Percentiles rank a stretch among this genome's conserved stretches.
These are phyloP conservation scores for Rhamnella rubrinervis DNA, from an alignment of 331 rosid species.

Conservation along the genomic window DNA sequence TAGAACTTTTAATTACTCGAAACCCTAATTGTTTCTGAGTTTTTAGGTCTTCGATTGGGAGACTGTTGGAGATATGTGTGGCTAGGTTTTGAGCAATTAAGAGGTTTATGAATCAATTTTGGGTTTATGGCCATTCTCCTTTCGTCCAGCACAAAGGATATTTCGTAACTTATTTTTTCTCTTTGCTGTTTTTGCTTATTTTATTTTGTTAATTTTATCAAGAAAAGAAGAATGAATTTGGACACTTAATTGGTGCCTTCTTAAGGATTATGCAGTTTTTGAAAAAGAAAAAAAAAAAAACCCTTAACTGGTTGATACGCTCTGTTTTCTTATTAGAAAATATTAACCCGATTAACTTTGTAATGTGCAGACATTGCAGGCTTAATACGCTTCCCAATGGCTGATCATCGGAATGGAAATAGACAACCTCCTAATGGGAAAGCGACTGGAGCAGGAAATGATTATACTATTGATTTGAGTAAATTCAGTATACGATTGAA, in stretches of 20 bases:
- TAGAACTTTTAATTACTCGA: neutral
- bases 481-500: conserved; percentile 42
- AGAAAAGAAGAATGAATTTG: too few species aligned
- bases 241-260: too few species aligned
- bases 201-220: too few species aligned
- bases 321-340: neutral
- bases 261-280: too few species aligned
- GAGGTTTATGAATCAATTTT: conserved; percentile 1
- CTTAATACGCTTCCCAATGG: conserved; percentile 25
- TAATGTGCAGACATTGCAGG: conserved; percentile 18
- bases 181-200: too few species aligned
- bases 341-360: neutral
- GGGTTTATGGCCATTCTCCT: neutral
- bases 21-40: conserved; percentile 17
- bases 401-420: conserved; percentile 49
- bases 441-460: conserved; percentile 33
- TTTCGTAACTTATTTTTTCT: too few species aligned
- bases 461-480: conserved; percentile 36
- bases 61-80: neutral
- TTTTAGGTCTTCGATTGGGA: conserved; percentile 4
- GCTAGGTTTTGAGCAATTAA: neutral
- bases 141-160: too few species aligned
- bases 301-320: too few species aligned
- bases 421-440: conserved; percentile 41
- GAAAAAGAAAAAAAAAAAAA: too few species aligned